A percentile compares a stretch with the other conserved stretches of the same genome.
Conservation (phyloP, 495 filamentous ascomycete genomes). For the Paragyromitra xinjiangensis region DNA sequence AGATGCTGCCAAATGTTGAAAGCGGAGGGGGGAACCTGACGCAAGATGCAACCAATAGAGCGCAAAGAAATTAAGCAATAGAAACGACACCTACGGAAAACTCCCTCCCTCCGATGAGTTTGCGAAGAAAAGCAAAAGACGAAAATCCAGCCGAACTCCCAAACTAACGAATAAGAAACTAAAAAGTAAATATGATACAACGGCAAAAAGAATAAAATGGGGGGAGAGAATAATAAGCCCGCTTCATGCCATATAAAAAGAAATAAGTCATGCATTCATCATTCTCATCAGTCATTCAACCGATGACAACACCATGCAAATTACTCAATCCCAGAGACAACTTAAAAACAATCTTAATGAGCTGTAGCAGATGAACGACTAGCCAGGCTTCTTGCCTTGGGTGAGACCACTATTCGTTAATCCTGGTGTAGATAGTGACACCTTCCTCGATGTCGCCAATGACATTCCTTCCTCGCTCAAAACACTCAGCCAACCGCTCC, state of each 20-base stretch:
- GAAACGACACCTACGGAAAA: conserved; percentile 40
- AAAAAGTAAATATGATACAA: conserved; percentile 50
- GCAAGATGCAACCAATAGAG: conserved; percentile 30
- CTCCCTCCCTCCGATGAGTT: conserved; percentile 35
- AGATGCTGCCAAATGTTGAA: conserved; percentile 32
- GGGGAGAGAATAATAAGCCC: conserved; percentile 24
- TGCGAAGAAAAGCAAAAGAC: conserved; percentile 48
- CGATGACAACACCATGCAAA: conserved; percentile 65
- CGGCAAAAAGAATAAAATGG: conserved; percentile 35
- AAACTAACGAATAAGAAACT: conserved; percentile 48
- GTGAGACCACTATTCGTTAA: conserved; percentile 54
- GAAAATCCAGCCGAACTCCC: conserved; percentile 53
- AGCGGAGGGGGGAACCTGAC: conserved; percentile 22
- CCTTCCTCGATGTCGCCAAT: conserved; percentile 63
- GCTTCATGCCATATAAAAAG: conserved; percentile 39
- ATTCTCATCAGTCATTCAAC: conserved; percentile 63
- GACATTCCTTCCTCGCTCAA: conserved; percentile 75
- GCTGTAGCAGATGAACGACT: conserved; percentile 50
- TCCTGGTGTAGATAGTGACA: conserved; percentile 57
- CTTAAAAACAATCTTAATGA: conserved; percentile 21
- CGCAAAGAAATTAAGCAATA: conserved; percentile 43
- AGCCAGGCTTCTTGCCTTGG: conserved; percentile 60
- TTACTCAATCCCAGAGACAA: conserved; percentile 35
- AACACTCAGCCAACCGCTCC: conserved; percentile 83
- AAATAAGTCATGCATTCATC: conserved; percentile 55